Evolutionary conservation across 805 yeast species (phyloP), one percentile per base, ranked within the genome.

Genomic region (Naumovozyma dairenensis): DNA sequence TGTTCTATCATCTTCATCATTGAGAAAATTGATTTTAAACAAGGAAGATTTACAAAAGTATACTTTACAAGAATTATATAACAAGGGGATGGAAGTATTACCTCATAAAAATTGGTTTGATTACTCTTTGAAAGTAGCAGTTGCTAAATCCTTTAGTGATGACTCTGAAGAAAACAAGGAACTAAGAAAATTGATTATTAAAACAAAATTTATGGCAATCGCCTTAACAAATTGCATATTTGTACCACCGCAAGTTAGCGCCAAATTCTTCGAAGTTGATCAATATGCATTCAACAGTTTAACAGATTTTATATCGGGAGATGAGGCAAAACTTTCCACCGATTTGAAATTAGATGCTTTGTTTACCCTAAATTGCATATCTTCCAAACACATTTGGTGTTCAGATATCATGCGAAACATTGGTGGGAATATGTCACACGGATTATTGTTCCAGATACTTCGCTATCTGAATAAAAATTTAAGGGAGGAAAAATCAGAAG

Each of bases 381-480:
- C 94, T 1, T 62, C 70, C 15, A 76, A 74, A 47, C 74, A 74
- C 30, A 68, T 69, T 4, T 80, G 86, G 72, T 78, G 87, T 13
- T 66, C 78, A 32, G 96, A 86, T 44, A 66, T 87, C 16, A 66
- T 86, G 34, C 68, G 85, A 37, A 76, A 82, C 9, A 55, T 86
- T 42, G 84, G 92, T 15, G 96, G 92, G 7, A 84, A 84, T 52
- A 85, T 87, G 25, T 75, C 77, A 39, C 95, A 87, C 56, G 96
- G 96, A 1, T 59, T 76, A 9, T 50, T 87, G 25, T 82, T 80
- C 60, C 86, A 82, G 48, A 70, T 78, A 20, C 53, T 86, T 19
- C 70, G 87, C 36, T 65, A 66, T 28, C 72, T 84, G n/a, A 63
- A 72, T 35, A 72, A 74, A 37, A 59, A 66, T 27, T 44, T 75